These are phyloP conservation scores for Leptodontidium sp. DNA, from an alignment of 2,329 filamentous ascomycete genomes.

Conservation along the genomic window DNA sequence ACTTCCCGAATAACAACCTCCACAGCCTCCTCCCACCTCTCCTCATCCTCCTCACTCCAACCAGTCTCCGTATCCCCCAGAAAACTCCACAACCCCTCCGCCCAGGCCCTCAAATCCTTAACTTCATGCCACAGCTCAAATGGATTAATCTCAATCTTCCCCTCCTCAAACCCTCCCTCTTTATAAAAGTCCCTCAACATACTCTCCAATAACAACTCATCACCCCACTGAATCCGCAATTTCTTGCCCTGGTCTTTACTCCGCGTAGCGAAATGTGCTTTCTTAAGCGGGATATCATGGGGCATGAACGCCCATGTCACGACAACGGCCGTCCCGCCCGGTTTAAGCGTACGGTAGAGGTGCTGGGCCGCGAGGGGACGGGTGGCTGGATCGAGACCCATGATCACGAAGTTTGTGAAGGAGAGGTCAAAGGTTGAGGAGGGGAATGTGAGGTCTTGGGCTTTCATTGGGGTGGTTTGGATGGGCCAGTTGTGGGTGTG, in stretches of 20 bases:
- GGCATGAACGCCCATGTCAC: constrained; percentile 26
- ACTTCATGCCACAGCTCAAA: constrained; percentile 18
- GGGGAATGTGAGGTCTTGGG: constrained; percentile 25
- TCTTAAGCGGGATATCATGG: constrained; percentile 16
- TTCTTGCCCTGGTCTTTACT: constrained; percentile 14
- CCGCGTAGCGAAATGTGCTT: constrained; percentile 18
- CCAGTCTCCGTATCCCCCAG: constrained; percentile 20
- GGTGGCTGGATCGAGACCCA: not conserved
- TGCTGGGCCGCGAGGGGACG: constrained; percentile 70
- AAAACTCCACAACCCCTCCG: constrained; percentile 26
- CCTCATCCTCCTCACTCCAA: constrained; percentile 25
- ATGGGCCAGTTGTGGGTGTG: constrained; percentile 17
- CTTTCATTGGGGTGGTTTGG: constrained; percentile 18
- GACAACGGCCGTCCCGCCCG: constrained; percentile 72
- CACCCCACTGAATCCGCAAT: constrained; percentile 14
- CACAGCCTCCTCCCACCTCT: constrained; percentile 28
- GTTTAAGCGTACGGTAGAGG: constrained; percentile 85
- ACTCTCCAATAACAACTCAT: constrained; percentile 20
- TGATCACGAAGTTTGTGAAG: constrained; percentile 24
- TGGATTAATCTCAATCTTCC: constrained; percentile 15
- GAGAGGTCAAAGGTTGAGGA: constrained; percentile 23
- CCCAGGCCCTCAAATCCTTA: constrained; percentile 20
- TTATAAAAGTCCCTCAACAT: constrained; percentile 15
- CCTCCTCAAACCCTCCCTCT: constrained; percentile 21
- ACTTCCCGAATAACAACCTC: constrained; percentile 16